Base-by-base conservation (phyloP, 257 asterid genomes). In the Solanum phureja region DNA sequence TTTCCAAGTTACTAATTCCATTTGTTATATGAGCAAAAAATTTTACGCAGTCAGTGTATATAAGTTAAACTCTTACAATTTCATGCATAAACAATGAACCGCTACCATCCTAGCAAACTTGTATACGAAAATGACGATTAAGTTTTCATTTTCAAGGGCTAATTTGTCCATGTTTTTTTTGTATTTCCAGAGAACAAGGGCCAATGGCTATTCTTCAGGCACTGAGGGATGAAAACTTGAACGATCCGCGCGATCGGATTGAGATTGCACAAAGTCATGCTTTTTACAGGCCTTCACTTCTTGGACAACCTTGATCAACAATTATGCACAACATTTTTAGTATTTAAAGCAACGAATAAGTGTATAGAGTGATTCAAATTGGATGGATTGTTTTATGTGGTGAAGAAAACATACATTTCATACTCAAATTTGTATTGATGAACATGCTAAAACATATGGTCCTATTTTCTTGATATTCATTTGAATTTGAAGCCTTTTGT, bases 201-300 rank as follows among this genome's bases (percentile, higher is more conserved):
- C 83, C 89, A 4, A 62, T 90, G 82, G 98, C 93, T 16, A 96
- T 96, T 88, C 99, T 96, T 83, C 93, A 94, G 85, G 99, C 99
- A 42, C 79, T 96, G 73, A 92, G 95, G 86, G 99, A 96, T 88
- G 95, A 96, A 84, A 94, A 92, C 91, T 90, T 95, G 88, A 96
- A 96, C 4, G 98, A 96, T 90, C 99, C 99, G 0, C 96, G 99
- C 3, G 99, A 96, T 29, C 93, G 99, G 8, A 96, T 96, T 37
- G 95, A 93, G 94, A 92, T 96, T 68, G 98, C 99, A 10, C 99
- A 96, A 77, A 94, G 93, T 8, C 98, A 93, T 91, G 98, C 95
- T n/a, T 92, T 95, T 77, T 96, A 94, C 88, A 91, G 95, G 93
- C 99, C 99, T 87, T 96, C 99, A 81, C 98, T 96, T 81, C 98